Percentiles rank a stretch among this genome's conserved stretches.
Evolutionary conservation across 2,329 filamentous ascomycete genomes (phyloP).

Genomic region (Dactylellina parvicollis): DNA sequence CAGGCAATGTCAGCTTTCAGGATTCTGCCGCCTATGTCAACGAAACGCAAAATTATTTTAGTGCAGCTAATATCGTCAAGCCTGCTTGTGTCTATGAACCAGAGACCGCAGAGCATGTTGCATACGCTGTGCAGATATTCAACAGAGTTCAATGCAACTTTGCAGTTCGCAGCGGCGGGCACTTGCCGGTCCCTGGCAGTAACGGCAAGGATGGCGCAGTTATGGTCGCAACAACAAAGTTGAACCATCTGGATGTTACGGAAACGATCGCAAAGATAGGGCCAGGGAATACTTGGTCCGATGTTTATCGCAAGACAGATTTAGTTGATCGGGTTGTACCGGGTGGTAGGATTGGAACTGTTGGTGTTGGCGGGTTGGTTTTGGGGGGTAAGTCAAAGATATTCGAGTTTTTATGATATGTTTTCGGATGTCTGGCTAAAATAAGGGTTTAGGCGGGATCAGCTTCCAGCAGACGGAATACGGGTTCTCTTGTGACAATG

Average conservation of each 20-base stretch:
- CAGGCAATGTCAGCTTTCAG: neutral
- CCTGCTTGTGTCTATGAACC: constrained; percentile 22
- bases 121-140: constrained; percentile 20
- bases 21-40: neutral
- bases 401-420: too few relatives aligned
- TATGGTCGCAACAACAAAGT: constrained; percentile 64
- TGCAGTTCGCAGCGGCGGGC: constrained; percentile 69
- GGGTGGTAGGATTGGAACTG: constrained; percentile 63
- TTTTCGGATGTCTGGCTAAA: too few relatives aligned
- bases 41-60: constrained; percentile 20
- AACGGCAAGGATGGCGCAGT: constrained; percentile 66
- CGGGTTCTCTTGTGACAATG: constrained; percentile 66
- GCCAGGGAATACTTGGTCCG: constrained; percentile 64
- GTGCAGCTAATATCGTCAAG: constrained; percentile 15
- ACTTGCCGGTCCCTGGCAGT: constrained; percentile 68
- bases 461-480: constrained; percentile 64
- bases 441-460: constrained; percentile 64
- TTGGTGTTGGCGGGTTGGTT: constrained; percentile 64
- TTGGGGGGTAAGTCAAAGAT: constrained; percentile 60
- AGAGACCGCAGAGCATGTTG: constrained; percentile 21
- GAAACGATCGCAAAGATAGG: constrained; percentile 63
- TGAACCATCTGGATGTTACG: constrained; percentile 61
- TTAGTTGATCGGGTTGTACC: constrained; percentile 61
- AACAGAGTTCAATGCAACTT: constrained; percentile 60
- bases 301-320: constrained; percentile 63